Evolutionary conservation across 345 rosid genomes (phyloP), one percentile per base, ranked within the genome.

Genomic region (Citrus cavaleriei): DNA sequence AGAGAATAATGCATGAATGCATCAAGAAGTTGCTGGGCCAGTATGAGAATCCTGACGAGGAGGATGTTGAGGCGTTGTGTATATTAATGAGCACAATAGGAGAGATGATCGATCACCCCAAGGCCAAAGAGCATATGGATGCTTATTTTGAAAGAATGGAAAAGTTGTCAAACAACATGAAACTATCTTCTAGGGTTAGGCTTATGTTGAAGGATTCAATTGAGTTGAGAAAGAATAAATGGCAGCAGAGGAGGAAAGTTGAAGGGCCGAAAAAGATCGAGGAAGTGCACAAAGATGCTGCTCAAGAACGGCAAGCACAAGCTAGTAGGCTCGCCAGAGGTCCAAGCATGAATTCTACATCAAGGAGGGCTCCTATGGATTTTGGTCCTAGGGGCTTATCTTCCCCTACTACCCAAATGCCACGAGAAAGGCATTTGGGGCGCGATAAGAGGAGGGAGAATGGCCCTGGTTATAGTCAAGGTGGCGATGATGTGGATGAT

Each of bases 201-300:
- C 92, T 96, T 82, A 89, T 96, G 99, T 84, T 96, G 83, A 96
- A 88, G 80, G 98, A 96, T 87, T 82, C 90, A 21, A 93, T 94
- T 75, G 98, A 97, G 81, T 84, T 93, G 81, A 89, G 99, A 83
- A 92, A 80, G 87, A 94, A 93, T 78, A 97, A 92, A 77, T 93
- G 99, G 98, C 98, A 93, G 85, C 95, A 97, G 79, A 89, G 98
- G 88, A 91, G 97, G 85, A 97, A 97, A 88, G 98, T 94, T n/a
- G 99, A 94, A 69, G 99, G 99, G 64, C 99, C 99, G 2, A 96
- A 96, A 82, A 94, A 96, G 90, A 93, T 96, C 19, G 99, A 97
- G 62, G 99, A 97, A 80, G 98, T 97, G 75, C 99, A 94, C 84
- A 87, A 97, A 84, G 99, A 94, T 87, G 98, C 98, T 80, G 98